Conservation (phyloP, 1,284 basidiomycete species). For the Microbotryomycetes sp. region DNA sequence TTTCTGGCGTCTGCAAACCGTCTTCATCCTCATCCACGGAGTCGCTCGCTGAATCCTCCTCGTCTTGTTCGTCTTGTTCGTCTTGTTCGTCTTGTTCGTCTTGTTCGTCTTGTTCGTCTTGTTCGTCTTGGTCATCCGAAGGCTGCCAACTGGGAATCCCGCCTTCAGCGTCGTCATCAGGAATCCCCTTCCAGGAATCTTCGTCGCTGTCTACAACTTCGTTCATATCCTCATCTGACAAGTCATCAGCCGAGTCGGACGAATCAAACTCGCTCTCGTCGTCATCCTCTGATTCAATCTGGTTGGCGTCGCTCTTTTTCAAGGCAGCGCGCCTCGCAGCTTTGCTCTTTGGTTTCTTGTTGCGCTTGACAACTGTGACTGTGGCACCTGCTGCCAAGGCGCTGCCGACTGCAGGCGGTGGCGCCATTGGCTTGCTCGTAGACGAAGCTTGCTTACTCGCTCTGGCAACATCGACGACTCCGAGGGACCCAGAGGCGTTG, state of each 20-base stretch:
- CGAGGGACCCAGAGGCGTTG: conserved; percentile 28
- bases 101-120: conserved; percentile 23
- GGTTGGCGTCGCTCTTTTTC: conserved; percentile 26
- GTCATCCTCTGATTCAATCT: conserved; percentile 28
- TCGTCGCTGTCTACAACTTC: conserved; percentile 15
- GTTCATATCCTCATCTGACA: not conserved
- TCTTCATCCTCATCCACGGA: conserved; percentile 27
- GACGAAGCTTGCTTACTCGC: no score
- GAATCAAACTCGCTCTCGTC: conserved; percentile 20
- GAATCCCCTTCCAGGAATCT: conserved; percentile 11
- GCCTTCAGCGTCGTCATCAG: conserved; percentile 7
- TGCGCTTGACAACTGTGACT: conserved; percentile 20
- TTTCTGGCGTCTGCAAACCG: conserved; percentile 34
- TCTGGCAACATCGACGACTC: conserved; percentile 8
- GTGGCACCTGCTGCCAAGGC: conserved; percentile 19
- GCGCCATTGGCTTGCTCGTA: not conserved
- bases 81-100: conserved; percentile 28
- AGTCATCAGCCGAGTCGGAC: conserved; percentile 10
- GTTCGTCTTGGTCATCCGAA: no score
- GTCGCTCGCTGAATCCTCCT: conserved; percentile 15
- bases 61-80: conserved; percentile 26
- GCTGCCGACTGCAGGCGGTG: conserved; percentile 13
- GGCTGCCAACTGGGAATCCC: no score
- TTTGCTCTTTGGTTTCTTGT: conserved; percentile 19
- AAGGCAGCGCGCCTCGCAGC: not conserved